A percentile compares a stretch with the other conserved stretches of the same genome.
Conservation (phyloP, 371 early-diverging fungal species). For the Actinomortierella ambigua region DNA sequence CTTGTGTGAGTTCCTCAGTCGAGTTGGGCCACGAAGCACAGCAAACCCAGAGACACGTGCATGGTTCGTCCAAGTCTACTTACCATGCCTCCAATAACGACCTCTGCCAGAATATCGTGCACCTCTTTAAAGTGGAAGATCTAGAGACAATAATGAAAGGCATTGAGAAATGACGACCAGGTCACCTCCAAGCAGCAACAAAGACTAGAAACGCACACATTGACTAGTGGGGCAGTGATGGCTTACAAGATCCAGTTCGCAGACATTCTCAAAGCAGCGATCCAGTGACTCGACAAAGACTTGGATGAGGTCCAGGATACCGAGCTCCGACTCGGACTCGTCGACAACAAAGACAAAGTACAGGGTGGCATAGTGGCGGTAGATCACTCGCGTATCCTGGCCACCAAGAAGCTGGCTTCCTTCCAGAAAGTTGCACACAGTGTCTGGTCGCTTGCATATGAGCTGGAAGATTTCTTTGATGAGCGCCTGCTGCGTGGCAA, state of each 20-base stretch:
- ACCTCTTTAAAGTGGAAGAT: conserved; percentile 83
- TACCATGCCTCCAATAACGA: conserved; percentile 81
- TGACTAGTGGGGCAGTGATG: background rate
- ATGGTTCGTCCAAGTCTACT: conserved; percentile 6
- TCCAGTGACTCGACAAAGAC: conserved; percentile 96
- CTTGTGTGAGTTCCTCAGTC: background rate
- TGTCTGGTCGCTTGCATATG: conserved; percentile 84
- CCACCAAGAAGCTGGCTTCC: conserved; percentile 86
- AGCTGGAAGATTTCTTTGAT: conserved; percentile 85
- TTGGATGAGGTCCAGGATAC: conserved; percentile 93
- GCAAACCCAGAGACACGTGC: background rate
- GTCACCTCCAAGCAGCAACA: too few relatives aligned
- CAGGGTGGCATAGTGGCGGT: conserved; percentile 91
- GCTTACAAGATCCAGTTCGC: conserved; percentile 91
- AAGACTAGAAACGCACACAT: too few relatives aligned
- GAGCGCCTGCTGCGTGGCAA: conserved; percentile 80
- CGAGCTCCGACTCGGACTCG: conserved; percentile 92
- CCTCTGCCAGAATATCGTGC: conserved; percentile 78
- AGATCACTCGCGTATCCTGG: conserved; percentile 88
- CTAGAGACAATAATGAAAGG: too few relatives aligned
- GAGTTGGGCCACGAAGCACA: background rate
- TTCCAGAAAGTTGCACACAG: conserved; percentile 91
- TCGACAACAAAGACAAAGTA: conserved; percentile 97
- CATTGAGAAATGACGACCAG: too few relatives aligned
- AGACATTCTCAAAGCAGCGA: conserved; percentile 93